phyloP scores from a whole-genome alignment of 176 grass and related monocot species.

The Panicum miliaceum region DNA sequence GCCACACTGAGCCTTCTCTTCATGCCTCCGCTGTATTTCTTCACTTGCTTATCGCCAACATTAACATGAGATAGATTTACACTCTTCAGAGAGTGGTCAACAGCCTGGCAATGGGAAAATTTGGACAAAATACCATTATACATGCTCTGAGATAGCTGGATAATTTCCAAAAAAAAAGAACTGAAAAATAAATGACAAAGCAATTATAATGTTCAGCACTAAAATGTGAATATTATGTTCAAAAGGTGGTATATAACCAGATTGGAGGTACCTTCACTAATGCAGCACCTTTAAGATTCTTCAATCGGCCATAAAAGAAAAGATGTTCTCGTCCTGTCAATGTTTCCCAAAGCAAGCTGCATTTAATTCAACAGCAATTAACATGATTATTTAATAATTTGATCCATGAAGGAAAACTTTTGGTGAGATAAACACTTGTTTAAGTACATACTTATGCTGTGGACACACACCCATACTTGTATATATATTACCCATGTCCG shows the following conservation, averaged over 20 bases:
- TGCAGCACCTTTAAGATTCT: slow-evolving; percentile 69
- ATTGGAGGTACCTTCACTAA: slow-evolving; percentile 60
- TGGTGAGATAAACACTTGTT: slow-evolving; percentile 21
- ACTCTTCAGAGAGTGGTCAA: slow-evolving; percentile 71
- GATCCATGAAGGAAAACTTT: neutral
- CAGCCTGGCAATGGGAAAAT: slow-evolving; percentile 54
- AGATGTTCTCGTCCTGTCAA: slow-evolving; percentile 85
- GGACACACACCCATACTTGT: slow-evolving; percentile 93
- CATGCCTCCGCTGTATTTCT: slow-evolving; percentile 84
- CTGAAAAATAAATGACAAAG: neutral
- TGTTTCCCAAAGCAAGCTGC: slow-evolving; percentile 96
- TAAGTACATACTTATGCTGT: slow-evolving; percentile 70
- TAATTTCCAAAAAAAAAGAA: neutral
- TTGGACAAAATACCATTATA: slow-evolving; percentile 19
- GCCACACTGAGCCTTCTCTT: slow-evolving; percentile 80
- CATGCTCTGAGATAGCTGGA: slow-evolving; percentile 13
- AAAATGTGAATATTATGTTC: slow-evolving; percentile 30
- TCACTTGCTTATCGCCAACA: slow-evolving; percentile 70
- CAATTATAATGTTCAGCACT: slow-evolving; percentile 1
- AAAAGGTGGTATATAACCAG: neutral
- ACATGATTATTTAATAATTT: slow-evolving; percentile 2
- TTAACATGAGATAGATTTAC: slow-evolving; percentile 67
- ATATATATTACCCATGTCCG: slow-evolving; percentile 77
- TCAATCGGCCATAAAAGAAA: slow-evolving; percentile 84
- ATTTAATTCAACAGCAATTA: slow-evolving; percentile 44